A percentile compares a stretch with the other conserved stretches of the same genome.
phyloP scores from a whole-genome alignment of 2,329 filamentous ascomycete genomes.

The Nigrograna mackinnonii region DNA sequence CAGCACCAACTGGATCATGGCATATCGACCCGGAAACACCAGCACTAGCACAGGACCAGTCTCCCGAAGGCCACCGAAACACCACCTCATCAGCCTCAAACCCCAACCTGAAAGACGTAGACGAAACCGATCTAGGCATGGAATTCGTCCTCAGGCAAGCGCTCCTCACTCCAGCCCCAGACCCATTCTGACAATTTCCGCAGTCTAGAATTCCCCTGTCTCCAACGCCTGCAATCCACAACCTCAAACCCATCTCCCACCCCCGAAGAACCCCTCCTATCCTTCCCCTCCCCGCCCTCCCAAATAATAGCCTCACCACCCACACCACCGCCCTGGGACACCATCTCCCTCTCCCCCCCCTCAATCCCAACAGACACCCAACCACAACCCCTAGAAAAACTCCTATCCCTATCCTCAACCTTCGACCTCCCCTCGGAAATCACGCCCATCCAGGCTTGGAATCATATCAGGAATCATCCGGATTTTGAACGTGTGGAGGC shows the following conservation, averaged over 20 bases:
- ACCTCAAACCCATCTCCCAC: constrained; percentile 25
- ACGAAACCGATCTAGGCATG: constrained; percentile 22
- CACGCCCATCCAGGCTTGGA: constrained; percentile 43
- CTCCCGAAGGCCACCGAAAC: no score
- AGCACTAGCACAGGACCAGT: no score
- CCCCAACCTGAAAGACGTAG: constrained; percentile 13
- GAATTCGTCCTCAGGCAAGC: constrained; percentile 43
- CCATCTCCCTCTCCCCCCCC: no score
- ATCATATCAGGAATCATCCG: constrained; percentile 26
- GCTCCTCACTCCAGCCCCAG: no score
- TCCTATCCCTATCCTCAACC: constrained; percentile 18
- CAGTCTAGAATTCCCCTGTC: constrained; percentile 39
- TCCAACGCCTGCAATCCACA: constrained; percentile 30
- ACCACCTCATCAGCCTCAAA: constrained; percentile 4
- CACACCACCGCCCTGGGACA: constrained; percentile 17
- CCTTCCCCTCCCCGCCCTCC: constrained; percentile 22
- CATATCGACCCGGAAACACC: no score
- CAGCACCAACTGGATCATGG: no score
- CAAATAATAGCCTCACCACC: constrained; percentile 8
- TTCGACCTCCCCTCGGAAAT: constrained; percentile 28
- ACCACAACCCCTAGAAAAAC: constrained; percentile 17
- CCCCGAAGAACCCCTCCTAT: constrained; percentile 31
- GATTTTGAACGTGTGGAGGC: constrained; percentile 22
- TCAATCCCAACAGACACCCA: no score
- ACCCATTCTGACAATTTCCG: no score